These are phyloP conservation scores for Porodaedalea pini DNA, from an alignment of 1,284 basidiomycete species.

Conservation along the genomic window DNA sequence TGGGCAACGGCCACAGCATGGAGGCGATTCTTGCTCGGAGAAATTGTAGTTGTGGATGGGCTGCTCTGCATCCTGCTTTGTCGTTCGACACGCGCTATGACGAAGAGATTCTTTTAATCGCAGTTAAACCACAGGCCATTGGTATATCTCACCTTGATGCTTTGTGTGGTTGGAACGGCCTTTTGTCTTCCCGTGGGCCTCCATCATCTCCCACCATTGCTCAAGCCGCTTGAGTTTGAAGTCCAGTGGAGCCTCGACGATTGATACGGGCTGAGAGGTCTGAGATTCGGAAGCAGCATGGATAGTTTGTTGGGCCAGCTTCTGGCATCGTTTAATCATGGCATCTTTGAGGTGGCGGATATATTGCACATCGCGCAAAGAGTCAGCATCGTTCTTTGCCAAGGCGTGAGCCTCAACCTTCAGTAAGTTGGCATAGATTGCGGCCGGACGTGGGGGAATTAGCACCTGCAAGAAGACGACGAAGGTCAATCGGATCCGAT, in stretches of 20 bases:
- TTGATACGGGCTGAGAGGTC: conserved; percentile 46
- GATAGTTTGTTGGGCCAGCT: conserved; percentile 43
- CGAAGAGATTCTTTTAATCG: neutral
- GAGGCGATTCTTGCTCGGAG: neutral
- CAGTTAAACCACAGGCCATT: neutral
- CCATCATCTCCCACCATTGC: conserved; percentile 52
- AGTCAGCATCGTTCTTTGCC: conserved; percentile 47
- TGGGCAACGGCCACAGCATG: neutral
- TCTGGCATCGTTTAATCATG: conserved; percentile 73
- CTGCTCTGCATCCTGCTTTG: neutral
- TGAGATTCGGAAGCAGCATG: conserved; percentile 34
- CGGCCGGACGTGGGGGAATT: conserved; percentile 64
- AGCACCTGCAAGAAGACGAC: conserved; percentile 45
- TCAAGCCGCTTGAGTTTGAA: conserved; percentile 76
- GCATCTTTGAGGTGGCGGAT: conserved; percentile 74
- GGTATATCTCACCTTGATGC: neutral
- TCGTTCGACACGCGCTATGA: neutral
- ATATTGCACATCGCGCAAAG: conserved; percentile 63
- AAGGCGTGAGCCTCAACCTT: conserved; percentile 58
- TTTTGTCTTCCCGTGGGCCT: neutral
- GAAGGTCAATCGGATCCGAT: conserved; percentile 18
- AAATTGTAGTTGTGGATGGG: neutral
- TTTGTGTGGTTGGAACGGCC: neutral
- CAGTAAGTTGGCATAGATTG: conserved; percentile 63
- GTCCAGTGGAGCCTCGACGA: conserved; percentile 61